These are phyloP conservation scores for Ophiocytium majus DNA, from an alignment of 352 stramenopile species.

Conservation along the genomic window DNA sequence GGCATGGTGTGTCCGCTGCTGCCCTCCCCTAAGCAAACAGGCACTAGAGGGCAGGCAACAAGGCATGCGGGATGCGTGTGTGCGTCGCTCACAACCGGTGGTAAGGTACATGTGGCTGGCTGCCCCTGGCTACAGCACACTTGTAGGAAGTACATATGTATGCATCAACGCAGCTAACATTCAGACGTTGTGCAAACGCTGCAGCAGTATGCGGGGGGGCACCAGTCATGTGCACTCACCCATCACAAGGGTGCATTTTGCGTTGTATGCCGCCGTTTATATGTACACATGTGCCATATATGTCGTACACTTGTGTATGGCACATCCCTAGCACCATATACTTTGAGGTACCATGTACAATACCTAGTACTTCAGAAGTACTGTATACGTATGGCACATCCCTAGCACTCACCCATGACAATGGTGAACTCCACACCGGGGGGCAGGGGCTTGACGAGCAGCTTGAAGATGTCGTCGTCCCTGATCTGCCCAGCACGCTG, in stretches of 20 bases:
- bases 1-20: not conserved
- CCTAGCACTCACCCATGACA: constrained; percentile 32
- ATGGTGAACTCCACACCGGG: constrained; percentile 40
- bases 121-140: not conserved
- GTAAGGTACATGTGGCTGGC: too few species aligned
- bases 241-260: not conserved
- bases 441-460: constrained; percentile 34
- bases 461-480: constrained; percentile 24
- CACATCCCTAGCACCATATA: too few species aligned
- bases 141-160: not conserved
- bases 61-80: too few species aligned
- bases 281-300: not conserved
- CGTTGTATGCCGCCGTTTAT: not conserved
- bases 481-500: constrained; percentile 15
- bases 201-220: not conserved
- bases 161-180: not conserved
- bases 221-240: not conserved
- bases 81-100: too few species aligned
- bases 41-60: too few species aligned
- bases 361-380: too few species aligned
- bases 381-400: too few species aligned
- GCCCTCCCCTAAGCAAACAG: not conserved
- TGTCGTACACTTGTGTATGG: not conserved
- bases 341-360: too few species aligned
- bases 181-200: not conserved